Evolutionary conservation across 768 basidiomycete genomes (phyloP), one percentile per base, ranked within the genome.

Genomic region (Cyclocybe aegerita): DNA sequence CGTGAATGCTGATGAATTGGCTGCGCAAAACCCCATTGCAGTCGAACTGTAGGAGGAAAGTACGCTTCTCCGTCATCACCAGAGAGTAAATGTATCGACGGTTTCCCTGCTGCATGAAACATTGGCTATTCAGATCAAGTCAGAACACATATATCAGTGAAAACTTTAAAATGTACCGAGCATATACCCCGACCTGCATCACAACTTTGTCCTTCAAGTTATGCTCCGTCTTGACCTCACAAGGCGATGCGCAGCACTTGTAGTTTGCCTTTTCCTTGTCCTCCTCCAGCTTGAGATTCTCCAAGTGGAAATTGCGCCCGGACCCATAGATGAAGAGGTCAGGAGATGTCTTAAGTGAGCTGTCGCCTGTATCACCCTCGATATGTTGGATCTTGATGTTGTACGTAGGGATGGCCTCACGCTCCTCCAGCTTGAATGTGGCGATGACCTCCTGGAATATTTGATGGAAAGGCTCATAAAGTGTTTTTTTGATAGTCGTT

Each of bases 21-120:
- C 57, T 56, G 33, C 39, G 49, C 4, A 47, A 39, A 14, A 50
- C 33, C 0, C 63, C 63, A 9, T 48, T 41, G 16, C 63, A 54
- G 48, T 62, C 59, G 48, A 62, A 65, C 23, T 39, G 46, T 14
- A 52, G 47, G 17, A 62, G 43, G 4, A 48, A 52, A 17, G 54
- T 35, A 10, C 7, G 16, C 1, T 39, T 11, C 15, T 48, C 46
- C 0, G 55, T 56, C n/a, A 64, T 32, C 36, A 59, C 12, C 11
- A 57, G 40, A 12, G 49, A 35, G 40, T 58, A 60, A 1, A 61
- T 59, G 15, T 55, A 54, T 4, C 31, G 49, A 3, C 63, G 59
- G 39, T 60, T 60, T 9, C 53, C 50, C 34, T 62, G 63, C 16
- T 54, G 48, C 1, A 64, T 51, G 29, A 64, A 60, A 9, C 54